phyloP scores from a whole-genome alignment of 2,329 filamentous ascomycete species.

The Colletotrichum sublineola region DNA sequence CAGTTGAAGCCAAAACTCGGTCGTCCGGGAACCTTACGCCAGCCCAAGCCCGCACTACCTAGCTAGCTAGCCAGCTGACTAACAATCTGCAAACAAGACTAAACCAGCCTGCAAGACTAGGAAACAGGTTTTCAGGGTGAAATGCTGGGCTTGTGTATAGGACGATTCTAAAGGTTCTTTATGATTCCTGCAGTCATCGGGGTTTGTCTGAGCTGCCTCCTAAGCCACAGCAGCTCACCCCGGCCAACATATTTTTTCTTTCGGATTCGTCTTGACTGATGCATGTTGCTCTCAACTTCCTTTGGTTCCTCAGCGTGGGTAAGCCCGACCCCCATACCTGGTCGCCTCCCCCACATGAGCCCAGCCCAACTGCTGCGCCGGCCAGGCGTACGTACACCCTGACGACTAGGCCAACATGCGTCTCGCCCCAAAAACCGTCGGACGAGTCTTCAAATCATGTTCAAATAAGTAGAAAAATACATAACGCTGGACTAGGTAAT shows the following conservation, averaged over 20 bases:
- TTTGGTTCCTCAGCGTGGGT: not conserved
- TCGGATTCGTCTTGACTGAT: not conserved
- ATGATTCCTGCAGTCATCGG: not conserved
- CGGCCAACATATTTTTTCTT: not conserved
- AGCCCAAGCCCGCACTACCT: conserved; percentile 7
- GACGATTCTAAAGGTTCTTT: not conserved
- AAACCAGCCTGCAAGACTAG: not conserved
- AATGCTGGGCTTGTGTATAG: not conserved
- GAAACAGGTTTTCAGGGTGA: not conserved
- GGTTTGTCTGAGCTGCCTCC: not conserved
- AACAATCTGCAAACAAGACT: not conserved
- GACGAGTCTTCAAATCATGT: not conserved
- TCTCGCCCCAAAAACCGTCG: not conserved
- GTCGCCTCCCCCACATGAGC: conserved; percentile 6
- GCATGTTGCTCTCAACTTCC: not conserved
- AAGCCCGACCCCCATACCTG: not conserved
- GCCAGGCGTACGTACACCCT: conserved; percentile 8
- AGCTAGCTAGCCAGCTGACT: not conserved
- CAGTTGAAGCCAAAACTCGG: not conserved
- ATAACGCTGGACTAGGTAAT: not conserved
- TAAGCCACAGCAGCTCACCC: not conserved
- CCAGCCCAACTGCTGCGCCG: conserved; percentile 13
- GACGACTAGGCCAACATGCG: not conserved
- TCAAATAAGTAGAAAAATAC: not conserved
- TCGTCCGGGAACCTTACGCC: not conserved